Conservation (phyloP, 495 filamentous ascomycete species). For the Astrocystis sublimbata region DNA sequence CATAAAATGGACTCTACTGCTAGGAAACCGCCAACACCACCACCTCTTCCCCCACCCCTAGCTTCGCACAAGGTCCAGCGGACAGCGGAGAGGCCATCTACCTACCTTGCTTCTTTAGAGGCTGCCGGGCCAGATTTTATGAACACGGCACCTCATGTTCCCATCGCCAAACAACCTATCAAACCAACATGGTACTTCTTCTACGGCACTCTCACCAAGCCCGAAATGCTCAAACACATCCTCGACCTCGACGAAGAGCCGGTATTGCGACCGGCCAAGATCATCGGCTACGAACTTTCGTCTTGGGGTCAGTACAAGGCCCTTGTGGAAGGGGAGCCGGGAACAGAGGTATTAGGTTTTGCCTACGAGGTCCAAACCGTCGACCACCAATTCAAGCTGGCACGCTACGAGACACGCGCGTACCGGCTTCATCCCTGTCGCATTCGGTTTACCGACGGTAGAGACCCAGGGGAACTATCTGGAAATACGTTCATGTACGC, state of each 20-base stretch:
- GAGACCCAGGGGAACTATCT: neutral
- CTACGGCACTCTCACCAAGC: constrained; percentile 37
- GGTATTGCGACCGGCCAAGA: constrained; percentile 23
- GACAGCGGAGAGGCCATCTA: constrained; percentile 1
- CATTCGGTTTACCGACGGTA: constrained; percentile 24
- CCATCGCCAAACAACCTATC: neutral
- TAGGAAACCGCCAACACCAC: constrained; percentile 1
- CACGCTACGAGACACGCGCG: constrained; percentile 38
- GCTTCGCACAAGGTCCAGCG: neutral
- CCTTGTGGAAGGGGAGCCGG: constrained; percentile 35
- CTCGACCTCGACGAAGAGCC: constrained; percentile 27
- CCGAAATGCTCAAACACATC: constrained; percentile 19
- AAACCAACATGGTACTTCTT: constrained; percentile 43
- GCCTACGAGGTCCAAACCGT: constrained; percentile 37
- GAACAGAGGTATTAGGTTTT: constrained; percentile 30
- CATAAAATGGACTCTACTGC: neutral
- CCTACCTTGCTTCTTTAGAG: constrained; percentile 9
- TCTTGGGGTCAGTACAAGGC: constrained; percentile 46
- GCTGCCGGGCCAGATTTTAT: constrained; percentile 6
- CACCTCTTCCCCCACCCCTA: neutral
- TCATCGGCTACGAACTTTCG: constrained; percentile 31
- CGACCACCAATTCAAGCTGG: constrained; percentile 40
- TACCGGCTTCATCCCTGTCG: constrained; percentile 45
- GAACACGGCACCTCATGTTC: neutral
- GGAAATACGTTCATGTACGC: constrained; percentile 15